Conservation (phyloP, 2,329 filamentous ascomycete species). For the Monosporascus cannonballus region DNA sequence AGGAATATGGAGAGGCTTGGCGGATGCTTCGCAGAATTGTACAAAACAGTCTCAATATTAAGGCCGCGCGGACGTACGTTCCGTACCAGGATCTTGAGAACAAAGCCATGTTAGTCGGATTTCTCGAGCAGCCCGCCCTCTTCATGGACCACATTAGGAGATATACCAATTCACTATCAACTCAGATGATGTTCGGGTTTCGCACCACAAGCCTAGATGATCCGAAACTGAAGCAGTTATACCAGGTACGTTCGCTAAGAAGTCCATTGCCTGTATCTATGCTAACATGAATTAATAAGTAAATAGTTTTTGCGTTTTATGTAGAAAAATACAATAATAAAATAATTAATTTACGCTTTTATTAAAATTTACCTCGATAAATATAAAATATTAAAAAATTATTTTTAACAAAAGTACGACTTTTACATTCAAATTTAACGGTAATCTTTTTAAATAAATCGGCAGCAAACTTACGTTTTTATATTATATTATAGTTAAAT, state of each 20-base stretch:
- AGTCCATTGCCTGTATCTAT: too few relatives aligned
- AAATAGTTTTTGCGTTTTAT: too few relatives aligned
- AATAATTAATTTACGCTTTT: too few relatives aligned
- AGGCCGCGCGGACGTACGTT: constrained; percentile 40
- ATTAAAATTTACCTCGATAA: too few relatives aligned
- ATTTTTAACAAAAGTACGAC: too few relatives aligned
- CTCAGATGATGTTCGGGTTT: constrained; percentile 39
- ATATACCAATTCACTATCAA: constrained; percentile 39
- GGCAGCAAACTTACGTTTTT: too few relatives aligned
- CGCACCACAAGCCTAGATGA: constrained; percentile 31
- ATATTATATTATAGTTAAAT: too few relatives aligned
- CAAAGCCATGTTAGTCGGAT: constrained; percentile 41
- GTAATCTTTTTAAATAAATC: too few relatives aligned
- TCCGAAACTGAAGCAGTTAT: constrained; percentile 20
- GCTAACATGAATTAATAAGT: not conserved
- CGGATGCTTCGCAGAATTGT: constrained; percentile 30
- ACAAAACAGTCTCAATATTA: constrained; percentile 42
- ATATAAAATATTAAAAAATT: too few relatives aligned
- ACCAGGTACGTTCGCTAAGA: not conserved
- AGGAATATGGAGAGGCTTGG: constrained; percentile 30
- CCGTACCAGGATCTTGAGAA: constrained; percentile 49
- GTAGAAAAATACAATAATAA: too few relatives aligned
- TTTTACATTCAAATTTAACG: too few relatives aligned
- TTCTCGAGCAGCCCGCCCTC: constrained; percentile 33
- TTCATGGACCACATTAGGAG: constrained; percentile 35